phyloP scores from a whole-genome alignment of 495 filamentous ascomycete genomes.

The Tuber microsphaerosporum region DNA sequence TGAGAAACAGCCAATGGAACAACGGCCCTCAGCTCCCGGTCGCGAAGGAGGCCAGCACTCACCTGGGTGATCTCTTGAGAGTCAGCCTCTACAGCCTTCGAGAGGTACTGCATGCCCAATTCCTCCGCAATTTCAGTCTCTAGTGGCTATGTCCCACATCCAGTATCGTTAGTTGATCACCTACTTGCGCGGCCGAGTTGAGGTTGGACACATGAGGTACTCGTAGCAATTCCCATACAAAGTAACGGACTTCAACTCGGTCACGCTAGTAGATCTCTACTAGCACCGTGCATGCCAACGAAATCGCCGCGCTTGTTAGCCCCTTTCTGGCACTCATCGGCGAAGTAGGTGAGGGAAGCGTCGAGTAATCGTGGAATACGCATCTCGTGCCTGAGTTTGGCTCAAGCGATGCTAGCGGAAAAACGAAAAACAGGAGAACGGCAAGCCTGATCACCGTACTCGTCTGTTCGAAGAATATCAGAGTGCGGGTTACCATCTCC shows the following conservation, averaged over 20 bases:
- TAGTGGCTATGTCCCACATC: constrained; percentile 6
- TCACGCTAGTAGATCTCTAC: neutral
- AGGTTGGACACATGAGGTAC: neutral
- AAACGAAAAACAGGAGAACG: neutral
- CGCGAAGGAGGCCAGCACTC: neutral
- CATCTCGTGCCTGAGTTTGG: constrained; percentile 2
- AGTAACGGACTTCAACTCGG: too few relatives aligned
- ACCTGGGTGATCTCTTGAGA: neutral
- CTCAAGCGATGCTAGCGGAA: neutral
- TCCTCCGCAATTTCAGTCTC: constrained; percentile 10
- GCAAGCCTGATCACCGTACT: neutral
- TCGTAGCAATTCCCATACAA: too few relatives aligned
- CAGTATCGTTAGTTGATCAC: neutral
- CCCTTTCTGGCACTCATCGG: neutral
- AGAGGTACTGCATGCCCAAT: constrained; percentile 14
- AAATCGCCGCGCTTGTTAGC: constrained; percentile 4
- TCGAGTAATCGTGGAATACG: neutral
- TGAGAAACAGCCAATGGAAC: neutral
- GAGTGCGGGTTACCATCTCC: neutral
- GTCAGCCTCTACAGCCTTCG: constrained; percentile 6
- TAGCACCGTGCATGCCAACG: constrained; percentile 17
- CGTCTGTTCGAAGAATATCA: neutral
- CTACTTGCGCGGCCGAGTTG: neutral
- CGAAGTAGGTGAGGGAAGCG: neutral
- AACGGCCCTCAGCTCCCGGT: neutral